Base-by-base conservation (phyloP, 2,329 filamentous ascomycete species). In the Trichoderma sp. region DNA sequence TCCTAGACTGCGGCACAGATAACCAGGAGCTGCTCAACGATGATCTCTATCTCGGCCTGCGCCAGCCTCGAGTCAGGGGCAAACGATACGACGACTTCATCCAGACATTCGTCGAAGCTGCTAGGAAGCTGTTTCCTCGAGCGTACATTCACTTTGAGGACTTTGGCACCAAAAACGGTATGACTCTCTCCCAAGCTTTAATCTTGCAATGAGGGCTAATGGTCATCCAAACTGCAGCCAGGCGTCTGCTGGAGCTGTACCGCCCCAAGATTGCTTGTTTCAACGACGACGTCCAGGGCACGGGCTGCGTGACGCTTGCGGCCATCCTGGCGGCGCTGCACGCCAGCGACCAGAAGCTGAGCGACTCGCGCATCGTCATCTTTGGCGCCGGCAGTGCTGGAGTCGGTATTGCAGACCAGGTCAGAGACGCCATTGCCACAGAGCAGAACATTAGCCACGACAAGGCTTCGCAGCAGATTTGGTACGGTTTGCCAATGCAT, bases 141-240 rank as follows among this genome's bases (percentile, higher is more conserved):
- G 92, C 93, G 0, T 94, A 93, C 71, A 89, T 96, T 21, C 92
- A 96, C 72, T 96, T 96, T 71, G 91, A 96, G 72, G 93, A 96
- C 72, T 96, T 96, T 78, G 92, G 92, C 0, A 78, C 96, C 0
- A 76, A 76, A 1, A 96, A 96, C 71, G 85, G 85, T 84, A 67
- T 67, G 30, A 14, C n/a, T 15, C 1, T 6, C 17, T 7, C 17
- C n/a, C n/a, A 5, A n/a, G 1, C 4, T 34, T 2, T 10, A 4
- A 14, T 43, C 9, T 14, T 39, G 34, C 34, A 34, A 14, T 9
- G 1, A 39, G 10, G n/a, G 7, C 10, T 17, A 10, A 43, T 6
- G 6, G n/a, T 62, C 57, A 52, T 10, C 5, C 3, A 6, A 3
- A 5, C 0, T 14, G 2, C 39, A 83, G 90, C 91, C 0, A 83